Evolutionary conservation across 2,329 filamentous ascomycete genomes (phyloP), one percentile per base, ranked within the genome.

Genomic region (Phialocephala sp.): DNA sequence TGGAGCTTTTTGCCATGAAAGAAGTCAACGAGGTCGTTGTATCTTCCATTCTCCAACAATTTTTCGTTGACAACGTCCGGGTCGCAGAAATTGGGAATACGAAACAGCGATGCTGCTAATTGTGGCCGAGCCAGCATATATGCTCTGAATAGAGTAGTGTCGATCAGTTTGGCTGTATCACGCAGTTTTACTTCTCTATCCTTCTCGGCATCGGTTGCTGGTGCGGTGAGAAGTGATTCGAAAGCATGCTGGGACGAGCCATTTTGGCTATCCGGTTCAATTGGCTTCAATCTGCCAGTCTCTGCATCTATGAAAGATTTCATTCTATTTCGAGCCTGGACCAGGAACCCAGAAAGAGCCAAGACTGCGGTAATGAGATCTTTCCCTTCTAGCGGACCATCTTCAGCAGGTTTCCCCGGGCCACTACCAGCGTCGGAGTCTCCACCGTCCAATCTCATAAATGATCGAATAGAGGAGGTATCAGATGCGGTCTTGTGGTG

Each of bases 21-120:
- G 76, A 99, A 99, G 77, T 98, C 94, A n/a, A 99, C 93, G 1
- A 99, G 82, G 79, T 98, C 94, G 60, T 90, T 94, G 78, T 97
- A 97, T 37, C 94, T 88, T 65, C 91, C 91, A 47, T 90, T 92
- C 76, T 97, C 92, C 66, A 97, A 88, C 4, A 99, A 82, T 73
- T 93, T 93, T 77, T 97, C 92, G 76, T 97, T 95, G 24, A 99
- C 94, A 2, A 98, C 95, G 36, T 92, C 90, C 0, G 95, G 94
- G 73, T 99, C 94, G 77, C 95, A 98, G 76, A 97, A 98, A 77
- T 99, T 99, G 75, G 94, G 90, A 60, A 98, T 92, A 27, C 95
- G 93, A 80, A 99, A 98, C 0, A 99, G 85, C 0, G 94, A 92
- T 1, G 92, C 91, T 3, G 93, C 93, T 12, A 99, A 83, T 6